Conservation (phyloP, 2,329 filamentous ascomycete genomes). For the Raffaelea albimanens region DNA sequence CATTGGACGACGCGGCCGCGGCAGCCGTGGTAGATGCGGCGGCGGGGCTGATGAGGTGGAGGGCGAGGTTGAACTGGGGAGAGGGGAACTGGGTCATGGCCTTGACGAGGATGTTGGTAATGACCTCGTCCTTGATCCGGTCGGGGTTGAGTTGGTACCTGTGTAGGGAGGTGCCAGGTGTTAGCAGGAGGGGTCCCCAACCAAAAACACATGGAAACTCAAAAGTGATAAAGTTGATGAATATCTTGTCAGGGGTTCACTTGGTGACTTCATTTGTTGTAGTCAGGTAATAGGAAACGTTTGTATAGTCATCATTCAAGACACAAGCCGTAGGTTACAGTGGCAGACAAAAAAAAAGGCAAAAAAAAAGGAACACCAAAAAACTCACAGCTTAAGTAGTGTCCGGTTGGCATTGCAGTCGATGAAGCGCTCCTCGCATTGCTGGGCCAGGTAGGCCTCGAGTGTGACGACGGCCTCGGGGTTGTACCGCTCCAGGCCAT, state of each 20-base stretch:
- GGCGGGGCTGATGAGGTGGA: constrained; percentile 86
- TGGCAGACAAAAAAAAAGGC: background rate
- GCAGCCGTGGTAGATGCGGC: constrained; percentile 54
- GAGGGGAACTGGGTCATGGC: constrained; percentile 94
- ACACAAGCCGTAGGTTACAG: no score
- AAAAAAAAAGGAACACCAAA: constrained; percentile 5
- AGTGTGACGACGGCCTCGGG: constrained; percentile 89
- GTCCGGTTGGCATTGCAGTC: constrained; percentile 97
- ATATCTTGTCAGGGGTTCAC: no score
- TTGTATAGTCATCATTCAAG: constrained; percentile 65
- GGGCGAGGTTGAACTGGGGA: constrained; percentile 85
- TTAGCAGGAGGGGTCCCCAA: background rate
- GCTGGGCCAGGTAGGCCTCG: constrained; percentile 87
- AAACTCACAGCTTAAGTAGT: constrained; percentile 87
- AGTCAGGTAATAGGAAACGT: constrained; percentile 99
- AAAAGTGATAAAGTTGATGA: constrained; percentile 55
- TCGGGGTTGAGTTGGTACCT: constrained; percentile 99
- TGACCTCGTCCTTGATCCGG: constrained; percentile 90
- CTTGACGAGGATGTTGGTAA: constrained; percentile 99
- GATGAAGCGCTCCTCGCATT: constrained; percentile 90
- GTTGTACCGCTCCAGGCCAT: constrained; percentile 96
- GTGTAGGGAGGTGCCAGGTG: constrained; percentile 7
- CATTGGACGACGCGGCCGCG: constrained; percentile 27
- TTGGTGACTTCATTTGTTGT: constrained; percentile 55
- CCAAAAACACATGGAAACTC: constrained; percentile 16